Conservation (phyloP, 1,284 basidiomycete species). For the Vanrija humicola region DNA sequence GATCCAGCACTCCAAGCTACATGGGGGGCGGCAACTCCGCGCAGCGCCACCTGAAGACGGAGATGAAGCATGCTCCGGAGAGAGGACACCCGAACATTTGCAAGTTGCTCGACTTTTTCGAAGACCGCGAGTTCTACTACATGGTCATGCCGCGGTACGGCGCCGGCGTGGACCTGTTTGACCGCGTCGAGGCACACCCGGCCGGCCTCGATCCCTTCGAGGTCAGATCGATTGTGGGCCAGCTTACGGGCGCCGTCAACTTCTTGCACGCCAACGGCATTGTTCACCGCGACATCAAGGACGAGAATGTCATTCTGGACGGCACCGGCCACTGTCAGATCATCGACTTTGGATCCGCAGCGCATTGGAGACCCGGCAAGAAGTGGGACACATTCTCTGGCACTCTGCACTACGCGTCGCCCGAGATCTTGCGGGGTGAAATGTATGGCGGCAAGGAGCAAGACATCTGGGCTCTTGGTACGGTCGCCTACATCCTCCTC, state of each 20-base stretch:
- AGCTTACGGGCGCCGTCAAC: slow-evolving; percentile 85
- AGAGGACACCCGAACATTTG: slow-evolving; percentile 59
- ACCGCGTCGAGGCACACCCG: slow-evolving; percentile 86
- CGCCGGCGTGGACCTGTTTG: slow-evolving; percentile 74
- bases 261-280: slow-evolving; percentile 89
- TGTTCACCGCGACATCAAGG: slow-evolving; percentile 98
- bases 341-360: slow-evolving; percentile 81
- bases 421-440: slow-evolving; percentile 92
- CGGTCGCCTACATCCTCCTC: slow-evolving; percentile 91
- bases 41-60: slow-evolving; percentile 34
- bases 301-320: slow-evolving; percentile 79
- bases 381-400: slow-evolving; percentile 86
- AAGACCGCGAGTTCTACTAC: slow-evolving; percentile 96
- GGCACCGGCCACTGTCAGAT: slow-evolving; percentile 66
- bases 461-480: slow-evolving; percentile 98
- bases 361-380: slow-evolving; percentile 71
- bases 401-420: slow-evolving; percentile 93
- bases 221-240: slow-evolving; percentile 82
- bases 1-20: slow-evolving; percentile 12
- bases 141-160: slow-evolving; percentile 56
- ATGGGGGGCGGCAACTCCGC: slow-evolving; percentile 17
- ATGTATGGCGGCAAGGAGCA: slow-evolving; percentile 94
- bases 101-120: slow-evolving; percentile 92
- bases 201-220: slow-evolving; percentile 73
- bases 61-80: slow-evolving; percentile 36